A percentile compares a stretch with the other conserved stretches of the same genome.
Evolutionary conservation across 768 basidiomycete genomes (phyloP).

Genomic region (Suillus subalutaceus): DNA sequence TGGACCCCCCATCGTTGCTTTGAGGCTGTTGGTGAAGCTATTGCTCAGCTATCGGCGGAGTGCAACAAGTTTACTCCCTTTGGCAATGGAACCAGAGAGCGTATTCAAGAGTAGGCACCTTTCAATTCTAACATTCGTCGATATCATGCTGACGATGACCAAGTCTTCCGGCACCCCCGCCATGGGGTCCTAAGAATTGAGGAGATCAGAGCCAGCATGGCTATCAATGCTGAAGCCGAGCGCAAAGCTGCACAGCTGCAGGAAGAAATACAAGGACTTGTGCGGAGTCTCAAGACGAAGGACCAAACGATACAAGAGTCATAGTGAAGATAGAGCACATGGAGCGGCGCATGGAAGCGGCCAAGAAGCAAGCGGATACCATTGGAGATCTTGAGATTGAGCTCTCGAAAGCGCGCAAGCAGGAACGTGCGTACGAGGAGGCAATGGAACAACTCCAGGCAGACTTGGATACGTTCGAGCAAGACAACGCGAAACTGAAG

Average conservation of each 20-base stretch:
- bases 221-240: conserved; percentile 91
- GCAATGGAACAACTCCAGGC: conserved; percentile 92
- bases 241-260: conserved; percentile 82
- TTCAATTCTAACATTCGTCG: conserved; percentile 2
- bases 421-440: conserved; percentile 89
- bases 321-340: conserved; percentile 92
- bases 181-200: conserved; percentile 85
- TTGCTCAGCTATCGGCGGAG: conserved; percentile 72
- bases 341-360: conserved; percentile 89
- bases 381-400: conserved; percentile 83
- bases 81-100: conserved; percentile 74
- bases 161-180: conserved; percentile 76
- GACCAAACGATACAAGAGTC: conserved; percentile 91
- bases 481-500: conserved; percentile 87
- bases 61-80: conserved; percentile 69
- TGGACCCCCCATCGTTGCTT: conserved; percentile 68
- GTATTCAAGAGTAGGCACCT: conserved; percentile 68
- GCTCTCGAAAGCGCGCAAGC: conserved; percentile 78
- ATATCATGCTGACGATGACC: not conserved
- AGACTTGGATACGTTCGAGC: conserved; percentile 84
- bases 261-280: conserved; percentile 88
- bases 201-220: conserved; percentile 80
- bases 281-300: conserved; percentile 81
- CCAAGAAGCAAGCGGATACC: conserved; percentile 87
- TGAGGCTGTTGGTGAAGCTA: conserved; percentile 74